Evolutionary conservation across 805 yeast species (phyloP).

Genomic region (Saccharomycopsis lassenensis): DNA sequence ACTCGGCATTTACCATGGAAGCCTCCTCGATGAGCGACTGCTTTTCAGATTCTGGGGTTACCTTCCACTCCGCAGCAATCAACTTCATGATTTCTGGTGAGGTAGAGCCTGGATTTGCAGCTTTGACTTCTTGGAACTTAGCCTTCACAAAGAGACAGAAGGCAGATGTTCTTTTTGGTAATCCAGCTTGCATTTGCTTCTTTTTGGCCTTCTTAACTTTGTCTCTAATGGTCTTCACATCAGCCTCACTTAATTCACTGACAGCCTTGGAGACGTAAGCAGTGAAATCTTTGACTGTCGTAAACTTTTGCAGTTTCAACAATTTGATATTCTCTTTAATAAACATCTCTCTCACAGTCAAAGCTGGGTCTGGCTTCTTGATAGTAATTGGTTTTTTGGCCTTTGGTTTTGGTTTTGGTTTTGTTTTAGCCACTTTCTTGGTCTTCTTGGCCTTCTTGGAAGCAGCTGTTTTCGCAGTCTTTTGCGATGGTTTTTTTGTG

Average conservation of each 20-base stretch:
- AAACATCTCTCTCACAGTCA: background rate
- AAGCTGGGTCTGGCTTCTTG: background rate
- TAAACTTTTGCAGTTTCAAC: slow-evolving; percentile 1
- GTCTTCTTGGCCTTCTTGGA: background rate
- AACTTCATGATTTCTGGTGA: background rate
- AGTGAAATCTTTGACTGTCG: background rate
- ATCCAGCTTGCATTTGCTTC: background rate
- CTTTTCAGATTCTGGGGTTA: background rate
- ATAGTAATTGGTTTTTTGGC: background rate
- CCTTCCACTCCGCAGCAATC: slow-evolving; percentile 3
- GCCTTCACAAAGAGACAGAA: slow-evolving; percentile 3
- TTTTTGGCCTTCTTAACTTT: slow-evolving; percentile 1
- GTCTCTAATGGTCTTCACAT: background rate
- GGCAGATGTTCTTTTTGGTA: slow-evolving; percentile 4
- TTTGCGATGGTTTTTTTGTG: slow-evolving; percentile 1
- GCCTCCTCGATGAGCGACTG: slow-evolving; percentile 1
- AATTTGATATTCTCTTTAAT: background rate
- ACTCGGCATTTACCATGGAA: background rate
- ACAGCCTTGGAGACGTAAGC: background rate
- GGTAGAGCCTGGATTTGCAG: slow-evolving; percentile 2
- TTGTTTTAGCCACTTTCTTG: background rate
- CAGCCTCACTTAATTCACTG: slow-evolving; percentile 1
- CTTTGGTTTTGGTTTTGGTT: slow-evolving; percentile 6
- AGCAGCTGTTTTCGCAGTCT: background rate
- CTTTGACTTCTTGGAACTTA: slow-evolving; percentile 3